Evolutionary conservation across 1,139 yeast species (phyloP), one percentile per base, ranked within the genome.

Genomic region (Meyerozyma sp.): DNA sequence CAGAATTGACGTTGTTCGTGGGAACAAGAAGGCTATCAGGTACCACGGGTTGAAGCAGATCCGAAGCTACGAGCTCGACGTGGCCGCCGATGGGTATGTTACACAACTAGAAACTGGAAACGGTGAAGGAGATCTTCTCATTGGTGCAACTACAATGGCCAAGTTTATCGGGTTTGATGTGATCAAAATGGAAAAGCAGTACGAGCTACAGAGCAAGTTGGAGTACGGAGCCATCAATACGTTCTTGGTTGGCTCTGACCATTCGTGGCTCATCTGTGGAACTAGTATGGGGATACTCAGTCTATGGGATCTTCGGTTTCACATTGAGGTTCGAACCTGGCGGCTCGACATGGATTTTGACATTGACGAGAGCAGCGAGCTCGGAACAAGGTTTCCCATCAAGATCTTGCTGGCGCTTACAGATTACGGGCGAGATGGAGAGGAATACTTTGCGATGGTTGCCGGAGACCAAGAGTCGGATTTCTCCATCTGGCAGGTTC

Each of bases 231-330:
- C 77, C 3, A 75, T 84, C 0, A 76, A 81, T 0, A 64, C 83
- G 20, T 77, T 89, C 52, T 72, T 79, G 1, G 62, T 84, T n/a
- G 86, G 83, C 46, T 62, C 63, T 0, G 49, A 59, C 5, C 62
- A 70, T 66, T 53, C 60, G 7, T 88, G 96, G 91, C 54, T 86
- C 4, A 59, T 89, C 4, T 58, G 84, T 3, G 97, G 96, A 0
- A 87, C 97, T 0, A 68, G 77, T 1, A 75, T 74, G 39, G 98
- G 98, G 1, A 65, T 82, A 1, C 59, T 93, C 28, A 81, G 81
- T 48, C 61, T 93, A 18, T 90, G 96, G 95, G 97, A 91, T 61
- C 53, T 86, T 37, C 68, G 96, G 44, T 88, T 89, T 58, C 72
- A 71, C 34, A 52, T 84, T 0, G 64, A 77, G 40, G 67, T 87